Base-by-base conservation (phyloP, 2,329 filamentous ascomycete genomes). In the Tolypocladium ovalisporum region DNA sequence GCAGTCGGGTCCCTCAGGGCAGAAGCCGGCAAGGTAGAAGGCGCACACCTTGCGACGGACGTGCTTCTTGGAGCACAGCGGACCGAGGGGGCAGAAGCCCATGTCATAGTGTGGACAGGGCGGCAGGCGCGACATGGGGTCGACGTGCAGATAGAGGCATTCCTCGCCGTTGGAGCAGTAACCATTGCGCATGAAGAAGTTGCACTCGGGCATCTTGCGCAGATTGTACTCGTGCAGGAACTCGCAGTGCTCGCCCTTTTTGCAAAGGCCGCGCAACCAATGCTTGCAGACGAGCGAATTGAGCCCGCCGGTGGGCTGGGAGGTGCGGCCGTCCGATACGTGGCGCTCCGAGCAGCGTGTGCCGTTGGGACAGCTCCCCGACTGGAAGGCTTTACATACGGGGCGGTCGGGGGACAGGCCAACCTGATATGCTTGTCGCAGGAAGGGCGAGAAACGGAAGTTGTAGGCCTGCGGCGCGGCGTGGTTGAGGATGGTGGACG, bases 191-290 rank as follows among this genome's bases (percentile, higher is more conserved):
- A 91, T 86, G 75, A 93, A 97, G 74, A 96, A 96, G 68, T 96
- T 96, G 76, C 94, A 99, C 76, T 97, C 94, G 61, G 94, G 92
- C 90, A 97, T 97, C 73, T 94, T 92, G 62, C 94, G 86, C 64
- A 99, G 82, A 75, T 99, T 97, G 79, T 97, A 99, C 75, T 97
- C 94, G 79, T 99, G 94, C 54, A 97, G 79, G 68, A 97, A 99
- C 77, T 99, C 94, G 84, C 94, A 99, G 64, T 86, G 84, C 69
- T 97, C 88, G 66, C 93, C 94, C 75, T 97, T 97, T 71, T 99
- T 99, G 80, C 94, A 99, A 24, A 99, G 84, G 0, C 92, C 93
- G 62, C 95, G 89, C 68, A 97, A 85, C 86, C 94, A 97, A 79
- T 97, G 94, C 77, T 99, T 99, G 84, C 94, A 99, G 60, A 99